Percentiles rank a stretch among this genome's conserved stretches.
Conservation (phyloP, 2,329 filamentous ascomycete species). For the Xylariaceae sp. region DNA sequence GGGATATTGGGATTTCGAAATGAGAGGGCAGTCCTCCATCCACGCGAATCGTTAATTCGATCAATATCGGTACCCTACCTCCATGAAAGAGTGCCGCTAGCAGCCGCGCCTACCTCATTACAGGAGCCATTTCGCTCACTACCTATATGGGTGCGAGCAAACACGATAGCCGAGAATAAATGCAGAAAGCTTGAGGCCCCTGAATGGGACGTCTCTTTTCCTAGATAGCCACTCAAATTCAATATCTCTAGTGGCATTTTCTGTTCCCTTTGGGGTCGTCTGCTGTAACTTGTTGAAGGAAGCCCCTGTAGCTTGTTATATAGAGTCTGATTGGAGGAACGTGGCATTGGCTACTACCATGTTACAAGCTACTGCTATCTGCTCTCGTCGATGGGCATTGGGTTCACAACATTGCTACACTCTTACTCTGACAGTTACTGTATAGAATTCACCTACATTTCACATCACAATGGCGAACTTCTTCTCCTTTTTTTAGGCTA, state of each 20-base stretch:
- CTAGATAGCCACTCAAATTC: not conserved
- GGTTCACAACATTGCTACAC: no score
- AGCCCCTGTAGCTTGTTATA: no score
- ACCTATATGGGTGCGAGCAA: not conserved
- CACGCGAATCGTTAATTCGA: not conserved
- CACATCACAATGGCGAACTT: no score
- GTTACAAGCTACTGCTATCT: no score
- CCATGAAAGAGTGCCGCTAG: not conserved
- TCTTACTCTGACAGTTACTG: no score
- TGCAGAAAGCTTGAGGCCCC: not conserved
- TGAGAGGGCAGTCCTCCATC: not conserved
- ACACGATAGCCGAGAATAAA: not conserved
- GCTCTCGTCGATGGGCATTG: no score
- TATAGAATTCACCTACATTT: no score
- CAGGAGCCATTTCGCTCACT: not conserved
- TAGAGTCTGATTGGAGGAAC: no score
- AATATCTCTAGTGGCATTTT: not conserved
- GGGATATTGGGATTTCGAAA: not conserved
- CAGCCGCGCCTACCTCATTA: not conserved
- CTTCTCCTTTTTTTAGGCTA: no score
- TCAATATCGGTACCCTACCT: not conserved
- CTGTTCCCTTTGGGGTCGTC: no score
- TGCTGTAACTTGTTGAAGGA: no score
- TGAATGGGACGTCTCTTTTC: not conserved
- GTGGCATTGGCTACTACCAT: no score